Evolutionary conservation across 371 early-diverging fungal species (phyloP).

Genomic region (Batrachochytrium dendrobatidis): DNA sequence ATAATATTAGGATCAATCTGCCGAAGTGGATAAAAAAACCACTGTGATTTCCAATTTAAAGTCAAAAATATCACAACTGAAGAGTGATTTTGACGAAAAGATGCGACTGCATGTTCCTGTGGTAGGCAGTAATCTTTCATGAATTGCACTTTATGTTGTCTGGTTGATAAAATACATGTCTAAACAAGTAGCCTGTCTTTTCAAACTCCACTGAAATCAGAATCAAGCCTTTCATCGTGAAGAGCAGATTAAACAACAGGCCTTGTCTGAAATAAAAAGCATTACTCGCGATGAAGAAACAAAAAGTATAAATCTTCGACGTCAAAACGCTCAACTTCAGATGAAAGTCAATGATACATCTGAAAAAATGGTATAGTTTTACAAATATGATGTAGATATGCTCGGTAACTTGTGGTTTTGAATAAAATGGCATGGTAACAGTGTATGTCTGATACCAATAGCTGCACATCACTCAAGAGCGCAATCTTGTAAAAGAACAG

Average conservation of each 20-base stretch:
- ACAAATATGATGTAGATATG: no score
- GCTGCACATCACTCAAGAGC: constrained; percentile 7
- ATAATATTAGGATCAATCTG: no score
- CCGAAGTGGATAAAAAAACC: constrained; percentile 27
- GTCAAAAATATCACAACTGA: constrained; percentile 20
- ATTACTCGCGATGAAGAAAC: constrained; percentile 15
- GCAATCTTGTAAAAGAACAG: constrained; percentile 10
- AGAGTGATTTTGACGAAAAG: constrained; percentile 31
- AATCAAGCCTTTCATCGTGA: constrained; percentile 14
- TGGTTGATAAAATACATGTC: background rate
- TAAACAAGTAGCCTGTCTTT: constrained; percentile 7
- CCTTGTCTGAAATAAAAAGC: constrained; percentile 10
- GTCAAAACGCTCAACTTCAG: constrained; percentile 33
- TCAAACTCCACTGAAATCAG: no score
- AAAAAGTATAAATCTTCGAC: constrained; percentile 29
- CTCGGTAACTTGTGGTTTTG: background rate
- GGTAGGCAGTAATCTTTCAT: no score
- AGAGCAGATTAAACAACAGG: constrained; percentile 22
- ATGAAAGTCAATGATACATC: constrained; percentile 15
- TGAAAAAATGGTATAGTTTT: constrained; percentile 26
- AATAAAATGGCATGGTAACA: background rate
- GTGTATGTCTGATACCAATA: background rate
- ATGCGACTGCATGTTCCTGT: constrained; percentile 21
- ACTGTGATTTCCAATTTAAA: constrained; percentile 26
- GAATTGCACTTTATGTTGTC: no score